These are phyloP conservation scores for Chytridium lagenaria DNA, from an alignment of 371 early-diverging fungal species.

Conservation along the genomic window DNA sequence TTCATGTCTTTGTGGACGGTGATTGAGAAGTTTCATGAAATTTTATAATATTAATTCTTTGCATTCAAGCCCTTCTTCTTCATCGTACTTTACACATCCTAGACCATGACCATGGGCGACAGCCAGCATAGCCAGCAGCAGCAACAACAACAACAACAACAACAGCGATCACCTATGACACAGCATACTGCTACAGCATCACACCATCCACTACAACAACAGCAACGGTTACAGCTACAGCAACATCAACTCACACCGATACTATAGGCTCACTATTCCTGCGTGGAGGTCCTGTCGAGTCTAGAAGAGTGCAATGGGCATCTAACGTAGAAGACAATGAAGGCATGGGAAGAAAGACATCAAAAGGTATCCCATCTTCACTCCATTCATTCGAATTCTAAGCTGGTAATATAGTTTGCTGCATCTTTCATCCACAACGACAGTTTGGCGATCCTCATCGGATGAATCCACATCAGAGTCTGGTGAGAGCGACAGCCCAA, in stretches of 20 bases:
- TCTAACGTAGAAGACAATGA: slow-evolving; percentile 15
- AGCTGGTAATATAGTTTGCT: not conserved
- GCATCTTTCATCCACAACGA: slow-evolving; percentile 14
- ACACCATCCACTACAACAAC: too few species aligned
- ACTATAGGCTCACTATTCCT: not conserved
- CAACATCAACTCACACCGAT: not conserved
- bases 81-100: too few species aligned
- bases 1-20: too few species aligned
- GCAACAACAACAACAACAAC: slow-evolving; percentile 3
- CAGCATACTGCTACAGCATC: not conserved
- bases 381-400: not conserved
- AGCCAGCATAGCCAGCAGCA: not conserved
- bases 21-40: too few species aligned
- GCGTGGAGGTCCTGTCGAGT: slow-evolving; percentile 2
- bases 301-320: slow-evolving; percentile 11
- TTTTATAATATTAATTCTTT: too few species aligned
- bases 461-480: slow-evolving; percentile 8
- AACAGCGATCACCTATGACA: not conserved
- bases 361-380: not conserved
- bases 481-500: not conserved
- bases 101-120: too few species aligned
- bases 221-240: not conserved
- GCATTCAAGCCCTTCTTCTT: too few species aligned
- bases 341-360: not conserved
- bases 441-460: slow-evolving; percentile 4